phyloP scores from a whole-genome alignment of 345 rosid genomes.

The Hibiscus syriacus region DNA sequence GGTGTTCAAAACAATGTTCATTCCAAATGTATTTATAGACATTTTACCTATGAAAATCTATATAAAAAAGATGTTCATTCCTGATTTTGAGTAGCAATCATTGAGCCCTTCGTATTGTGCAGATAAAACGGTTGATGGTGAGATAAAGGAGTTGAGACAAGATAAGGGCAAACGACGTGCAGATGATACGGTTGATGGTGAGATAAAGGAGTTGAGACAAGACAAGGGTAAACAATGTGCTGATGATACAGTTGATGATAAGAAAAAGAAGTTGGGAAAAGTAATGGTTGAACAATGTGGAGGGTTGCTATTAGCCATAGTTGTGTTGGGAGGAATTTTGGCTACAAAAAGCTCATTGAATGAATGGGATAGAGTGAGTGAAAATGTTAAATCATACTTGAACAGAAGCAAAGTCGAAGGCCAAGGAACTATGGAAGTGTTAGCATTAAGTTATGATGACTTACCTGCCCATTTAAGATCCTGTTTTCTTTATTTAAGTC shows the following conservation, averaged over 20 bases:
- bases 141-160: no score
- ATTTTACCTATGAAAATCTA: no score
- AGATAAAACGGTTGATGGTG: no score
- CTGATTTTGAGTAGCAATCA: no score
- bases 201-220: no score
- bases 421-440: background rate
- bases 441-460: conserved; percentile 17
- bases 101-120: no score
- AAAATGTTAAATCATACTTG: background rate
- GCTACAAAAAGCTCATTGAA: background rate
- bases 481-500: conserved; percentile 24
- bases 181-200: no score
- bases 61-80: no score
- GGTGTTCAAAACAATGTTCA: no score
- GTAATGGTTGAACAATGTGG: conserved; percentile 18
- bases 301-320: conserved; percentile 29
- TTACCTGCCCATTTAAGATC: conserved; percentile 26
- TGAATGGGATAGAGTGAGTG: background rate
- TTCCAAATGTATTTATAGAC: no score
- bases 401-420: background rate
- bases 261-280: background rate
- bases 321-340: conserved; percentile 23
- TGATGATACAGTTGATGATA: background rate
- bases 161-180: no score
- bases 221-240: no score